Evolutionary conservation across 768 basidiomycete genomes (phyloP).

Genomic region (Leccinum aurantiacum): DNA sequence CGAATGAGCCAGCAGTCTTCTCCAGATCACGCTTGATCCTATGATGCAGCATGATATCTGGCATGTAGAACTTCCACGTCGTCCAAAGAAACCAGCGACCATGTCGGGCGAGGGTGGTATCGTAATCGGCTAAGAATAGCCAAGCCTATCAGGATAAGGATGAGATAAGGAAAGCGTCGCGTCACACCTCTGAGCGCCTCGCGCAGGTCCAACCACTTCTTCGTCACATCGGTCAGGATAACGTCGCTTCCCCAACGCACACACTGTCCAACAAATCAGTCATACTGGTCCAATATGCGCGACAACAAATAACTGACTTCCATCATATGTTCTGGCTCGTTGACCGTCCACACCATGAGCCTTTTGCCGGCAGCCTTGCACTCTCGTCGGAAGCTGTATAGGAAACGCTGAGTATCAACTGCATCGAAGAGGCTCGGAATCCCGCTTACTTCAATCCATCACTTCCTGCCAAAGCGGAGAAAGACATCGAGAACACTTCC

Average conservation of each 20-base stretch:
- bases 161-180: neutral
- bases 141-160: neutral
- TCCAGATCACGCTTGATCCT: conserved; percentile 41
- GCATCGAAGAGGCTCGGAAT: neutral
- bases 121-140: conserved; percentile 55
- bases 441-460: conserved; percentile 67
- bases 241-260: conserved; percentile 78
- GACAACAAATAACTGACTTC: conserved; percentile 51
- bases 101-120: conserved; percentile 59
- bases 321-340: conserved; percentile 85
- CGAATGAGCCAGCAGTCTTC: conserved; percentile 55
- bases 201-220: conserved; percentile 65
- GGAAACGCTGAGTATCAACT: conserved; percentile 6
- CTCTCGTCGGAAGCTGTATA: conserved; percentile 70
- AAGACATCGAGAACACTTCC: conserved; percentile 84
- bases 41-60: conserved; percentile 38
- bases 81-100: conserved; percentile 78
- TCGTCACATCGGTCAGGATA: conserved; percentile 76
- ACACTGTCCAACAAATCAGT: conserved; percentile 39
- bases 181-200: conserved; percentile 53
- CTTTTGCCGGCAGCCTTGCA: conserved; percentile 79
- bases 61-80: conserved; percentile 57
- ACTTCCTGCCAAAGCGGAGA: conserved; percentile 62
- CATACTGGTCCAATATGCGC: neutral
- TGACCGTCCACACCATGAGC: conserved; percentile 97